phyloP scores from a whole-genome alignment of 2,329 filamentous ascomycete species.

The Neopestalotiopsis sp. region DNA sequence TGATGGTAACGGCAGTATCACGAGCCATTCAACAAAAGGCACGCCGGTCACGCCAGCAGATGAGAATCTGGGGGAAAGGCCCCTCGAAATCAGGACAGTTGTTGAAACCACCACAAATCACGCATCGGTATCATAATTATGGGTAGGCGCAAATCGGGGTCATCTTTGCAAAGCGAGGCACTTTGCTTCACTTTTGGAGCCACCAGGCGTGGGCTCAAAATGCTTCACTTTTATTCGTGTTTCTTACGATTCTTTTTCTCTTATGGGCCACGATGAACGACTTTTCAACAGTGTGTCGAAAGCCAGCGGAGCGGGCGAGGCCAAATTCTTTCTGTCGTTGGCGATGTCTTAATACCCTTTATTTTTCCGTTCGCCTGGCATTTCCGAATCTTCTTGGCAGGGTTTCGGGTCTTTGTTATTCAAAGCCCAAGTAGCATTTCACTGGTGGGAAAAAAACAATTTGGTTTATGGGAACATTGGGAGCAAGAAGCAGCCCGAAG shows the following conservation, averaged over 20 bases:
- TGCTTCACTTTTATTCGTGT: not conserved
- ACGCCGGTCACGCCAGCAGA: not conserved
- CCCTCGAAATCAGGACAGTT: no score
- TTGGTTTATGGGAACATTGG: not conserved
- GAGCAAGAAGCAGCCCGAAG: no score
- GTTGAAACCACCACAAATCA: not conserved
- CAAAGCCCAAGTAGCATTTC: not conserved
- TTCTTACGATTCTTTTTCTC: not conserved
- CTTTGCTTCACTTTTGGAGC: not conserved
- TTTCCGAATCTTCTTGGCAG: not conserved
- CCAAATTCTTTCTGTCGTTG: not conserved
- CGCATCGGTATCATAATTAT: not conserved
- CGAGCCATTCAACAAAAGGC: not conserved
- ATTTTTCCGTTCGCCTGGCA: not conserved
- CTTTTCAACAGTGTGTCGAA: not conserved
- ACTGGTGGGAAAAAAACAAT: not conserved
- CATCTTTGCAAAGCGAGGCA: not conserved
- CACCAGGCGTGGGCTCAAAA: not conserved
- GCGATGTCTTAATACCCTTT: slow-evolving; percentile 3
- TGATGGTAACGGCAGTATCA: not conserved
- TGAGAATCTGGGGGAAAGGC: not conserved
- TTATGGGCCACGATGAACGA: not conserved
- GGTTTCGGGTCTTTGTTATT: not conserved
- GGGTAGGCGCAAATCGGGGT: not conserved
- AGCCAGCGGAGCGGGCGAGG: not conserved